phyloP scores from a whole-genome alignment of 225 moss, liverwort and hornwort genomes.

The Climacium dendroides region DNA sequence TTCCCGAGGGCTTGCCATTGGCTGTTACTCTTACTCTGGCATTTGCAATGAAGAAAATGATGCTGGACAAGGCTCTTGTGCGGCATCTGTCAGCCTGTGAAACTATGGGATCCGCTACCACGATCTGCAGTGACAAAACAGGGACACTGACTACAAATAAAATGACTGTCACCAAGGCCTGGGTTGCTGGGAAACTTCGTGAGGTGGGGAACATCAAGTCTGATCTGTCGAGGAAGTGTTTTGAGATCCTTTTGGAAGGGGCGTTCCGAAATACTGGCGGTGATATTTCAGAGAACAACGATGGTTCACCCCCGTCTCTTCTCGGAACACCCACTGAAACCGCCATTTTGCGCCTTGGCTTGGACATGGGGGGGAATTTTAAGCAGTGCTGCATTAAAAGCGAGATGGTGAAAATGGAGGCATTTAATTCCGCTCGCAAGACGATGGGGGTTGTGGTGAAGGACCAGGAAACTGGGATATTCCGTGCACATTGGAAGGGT shows the following conservation, averaged over 20 bases:
- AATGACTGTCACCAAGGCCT: slow-evolving; percentile 76
- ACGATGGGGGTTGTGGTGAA: slow-evolving; percentile 67
- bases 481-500: slow-evolving; percentile 85
- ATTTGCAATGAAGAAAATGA: slow-evolving; percentile 99
- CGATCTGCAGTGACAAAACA: slow-evolving; percentile 95
- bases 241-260: slow-evolving; percentile 36
- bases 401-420: slow-evolving; percentile 62
- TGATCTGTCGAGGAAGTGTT: slow-evolving; percentile 11
- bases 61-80: slow-evolving; percentile 81
- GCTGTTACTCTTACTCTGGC: slow-evolving; percentile 95
- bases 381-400: slow-evolving; percentile 5
- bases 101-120: slow-evolving; percentile 94
- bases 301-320: slow-evolving; percentile 28
- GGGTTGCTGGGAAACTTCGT: slow-evolving; percentile 59
- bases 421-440: slow-evolving; percentile 73
- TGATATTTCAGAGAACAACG: slow-evolving; percentile 39
- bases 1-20: slow-evolving; percentile 89
- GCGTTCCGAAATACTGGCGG: slow-evolving; percentile 56
- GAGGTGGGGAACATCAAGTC: slow-evolving; percentile 21
- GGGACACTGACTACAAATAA: slow-evolving; percentile 87
- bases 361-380: slow-evolving; percentile 51
- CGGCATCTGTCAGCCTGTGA: slow-evolving; percentile 91
- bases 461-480: slow-evolving; percentile 6
- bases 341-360: slow-evolving; percentile 60
- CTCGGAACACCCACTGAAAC: slow-evolving; percentile 87